Conservation (phyloP, 2,329 filamentous ascomycete genomes). For the Ophiostoma pallidulum region DNA sequence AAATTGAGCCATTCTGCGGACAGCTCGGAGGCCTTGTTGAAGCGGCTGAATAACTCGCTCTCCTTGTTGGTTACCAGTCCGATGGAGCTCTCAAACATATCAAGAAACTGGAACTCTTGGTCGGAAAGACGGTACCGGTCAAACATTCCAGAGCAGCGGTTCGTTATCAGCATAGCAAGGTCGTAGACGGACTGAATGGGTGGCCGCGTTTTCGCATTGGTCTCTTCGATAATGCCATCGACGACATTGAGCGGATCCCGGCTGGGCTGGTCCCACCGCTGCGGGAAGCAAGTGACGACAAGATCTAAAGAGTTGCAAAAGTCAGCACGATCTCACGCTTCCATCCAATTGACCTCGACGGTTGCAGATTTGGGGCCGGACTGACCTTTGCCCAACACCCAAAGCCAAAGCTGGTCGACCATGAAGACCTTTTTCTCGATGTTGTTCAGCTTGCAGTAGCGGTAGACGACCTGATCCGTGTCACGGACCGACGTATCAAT, state of each 20-base stretch:
- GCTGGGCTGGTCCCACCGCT: constrained; percentile 49
- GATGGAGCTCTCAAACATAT: constrained; percentile 59
- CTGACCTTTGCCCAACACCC: constrained; percentile 40
- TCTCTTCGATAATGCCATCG: constrained; percentile 54
- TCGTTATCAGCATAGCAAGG: constrained; percentile 51
- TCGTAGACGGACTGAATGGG: constrained; percentile 53
- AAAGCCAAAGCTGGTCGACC: constrained; percentile 62
- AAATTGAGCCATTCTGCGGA: constrained; percentile 45
- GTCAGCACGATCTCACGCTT: background rate
- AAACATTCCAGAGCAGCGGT: constrained; percentile 50
- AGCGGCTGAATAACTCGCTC: constrained; percentile 48
- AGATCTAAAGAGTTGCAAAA: constrained; percentile 32
- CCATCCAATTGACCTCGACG: too few relatives aligned
- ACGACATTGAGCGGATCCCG: constrained; percentile 55
- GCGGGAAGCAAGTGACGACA: constrained; percentile 50
- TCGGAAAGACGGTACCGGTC: constrained; percentile 48
- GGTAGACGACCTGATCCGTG: constrained; percentile 54
- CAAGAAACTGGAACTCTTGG: constrained; percentile 53
- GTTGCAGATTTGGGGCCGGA: background rate
- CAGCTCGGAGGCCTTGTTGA: constrained; percentile 48
- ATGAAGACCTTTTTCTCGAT: constrained; percentile 52
- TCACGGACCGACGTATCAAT: constrained; percentile 52
- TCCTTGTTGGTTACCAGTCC: constrained; percentile 44
- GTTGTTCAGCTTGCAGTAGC: constrained; percentile 35
- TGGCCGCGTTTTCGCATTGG: constrained; percentile 53